These are phyloP conservation scores for Aspergillus latus DNA, from an alignment of 2,329 filamentous ascomycete genomes.

Conservation along the genomic window DNA sequence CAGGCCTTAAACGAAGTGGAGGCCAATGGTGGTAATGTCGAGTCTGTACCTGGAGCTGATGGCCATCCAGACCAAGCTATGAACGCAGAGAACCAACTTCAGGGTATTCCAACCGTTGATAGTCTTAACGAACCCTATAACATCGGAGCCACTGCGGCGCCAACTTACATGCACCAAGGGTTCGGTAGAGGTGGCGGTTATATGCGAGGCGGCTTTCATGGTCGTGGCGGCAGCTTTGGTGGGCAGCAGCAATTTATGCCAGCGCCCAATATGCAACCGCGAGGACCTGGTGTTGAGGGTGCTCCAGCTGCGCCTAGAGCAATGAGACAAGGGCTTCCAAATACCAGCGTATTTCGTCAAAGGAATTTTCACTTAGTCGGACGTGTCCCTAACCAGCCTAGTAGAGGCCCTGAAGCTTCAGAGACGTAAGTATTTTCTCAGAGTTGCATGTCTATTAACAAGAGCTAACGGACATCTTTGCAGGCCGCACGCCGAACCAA, in stretches of 20 bases:
- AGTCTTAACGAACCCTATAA: slow-evolving; percentile 30
- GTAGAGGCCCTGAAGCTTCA: slow-evolving; percentile 23
- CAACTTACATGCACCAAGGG: slow-evolving; percentile 28
- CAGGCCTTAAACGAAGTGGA: slow-evolving; percentile 19
- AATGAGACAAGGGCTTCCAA: slow-evolving; percentile 84
- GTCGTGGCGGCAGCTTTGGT: slow-evolving; percentile 37
- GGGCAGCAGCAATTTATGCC: slow-evolving; percentile 31
- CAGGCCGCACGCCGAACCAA: slow-evolving; percentile 32
- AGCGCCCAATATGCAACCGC: slow-evolving; percentile 36
- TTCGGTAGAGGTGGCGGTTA: slow-evolving; percentile 42
- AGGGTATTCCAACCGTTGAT: slow-evolving; percentile 34
- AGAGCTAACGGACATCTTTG: slow-evolving; percentile 11
- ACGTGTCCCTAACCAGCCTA: slow-evolving; percentile 25
- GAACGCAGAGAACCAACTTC: slow-evolving; percentile 23
- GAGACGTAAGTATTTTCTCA: slow-evolving; percentile 30
- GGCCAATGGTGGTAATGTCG: slow-evolving; percentile 16
- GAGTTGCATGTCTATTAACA: background rate
- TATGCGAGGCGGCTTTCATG: slow-evolving; percentile 49
- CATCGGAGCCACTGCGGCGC: slow-evolving; percentile 26
- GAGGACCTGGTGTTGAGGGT: slow-evolving; percentile 61
- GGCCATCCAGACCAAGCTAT: slow-evolving; percentile 17
- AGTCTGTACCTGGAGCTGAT: slow-evolving; percentile 16
- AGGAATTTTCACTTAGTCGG: slow-evolving; percentile 50
- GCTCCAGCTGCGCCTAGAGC: slow-evolving; percentile 93
- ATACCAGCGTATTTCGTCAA: slow-evolving; percentile 70